Base-by-base conservation (phyloP, 805 yeast genomes). In the Lipomyces sp. region DNA sequence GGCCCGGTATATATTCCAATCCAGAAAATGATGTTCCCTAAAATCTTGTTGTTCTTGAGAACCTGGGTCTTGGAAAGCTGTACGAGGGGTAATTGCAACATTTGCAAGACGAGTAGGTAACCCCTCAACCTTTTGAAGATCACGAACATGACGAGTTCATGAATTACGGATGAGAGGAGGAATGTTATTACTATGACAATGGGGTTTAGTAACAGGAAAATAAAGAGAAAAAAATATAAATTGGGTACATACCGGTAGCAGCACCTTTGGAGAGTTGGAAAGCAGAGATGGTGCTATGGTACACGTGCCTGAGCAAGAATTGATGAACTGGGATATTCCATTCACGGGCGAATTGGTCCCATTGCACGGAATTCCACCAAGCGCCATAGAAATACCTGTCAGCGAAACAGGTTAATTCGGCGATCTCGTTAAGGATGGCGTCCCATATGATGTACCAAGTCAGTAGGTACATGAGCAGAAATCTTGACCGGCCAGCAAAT, bases 281-380 rank as follows among this genome's bases (percentile, higher is more conserved):
- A 0, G 92, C 87, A 71, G 95, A 86, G 65, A 94, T 90, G 8
- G 95, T 86, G 33, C 96, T 87, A 75, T 93, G 97, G 77, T 95
- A 96, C 2, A 95, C 98, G 75, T 96, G 99, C 71, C 98, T 84
- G 56, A 93, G 80, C 66, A 95, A 80, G 72, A 95, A 95, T 74
- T 86, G 85, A 76, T 95, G 97, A 30, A 95, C 98, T 0, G 98
- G 97, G 8, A 85, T 84, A 76, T 95, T 95, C 99, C 99, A 96
- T 69, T 90, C 87, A 70, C 98, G 83, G 10, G 97, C 89, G 77
- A 90, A 95, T 75, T 93, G 93, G 64, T 90, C 90, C 97, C 98
- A 95, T 53, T 91, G 89, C 24, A 89, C 86, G 68, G 96, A 90
- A 73, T 93, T 91, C 99, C 99, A 95, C 99, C 99, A 96, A 55